Base-by-base conservation (phyloP, 2,329 filamentous ascomycete species). In the Hypomyces perniciosus region DNA sequence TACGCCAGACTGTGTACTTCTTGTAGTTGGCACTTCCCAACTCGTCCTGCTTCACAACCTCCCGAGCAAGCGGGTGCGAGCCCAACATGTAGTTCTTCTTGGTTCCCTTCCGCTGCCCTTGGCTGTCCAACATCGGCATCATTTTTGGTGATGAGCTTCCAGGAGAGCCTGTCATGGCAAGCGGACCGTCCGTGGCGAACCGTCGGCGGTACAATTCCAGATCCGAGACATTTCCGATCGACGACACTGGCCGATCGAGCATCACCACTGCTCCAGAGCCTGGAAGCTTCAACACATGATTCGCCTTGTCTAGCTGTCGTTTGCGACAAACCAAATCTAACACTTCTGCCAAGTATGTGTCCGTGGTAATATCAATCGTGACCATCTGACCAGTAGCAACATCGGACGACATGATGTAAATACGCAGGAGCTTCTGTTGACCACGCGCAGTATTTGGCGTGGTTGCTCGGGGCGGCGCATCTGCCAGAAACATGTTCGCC, bases 341-440 rank as follows among this genome's bases (percentile, higher is more conserved):
- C 29, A 93, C 82, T 65, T 93, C 88, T 40, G 86, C 87, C 41
- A 93, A 80, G 64, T 91, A 93, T 30, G 85, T 92, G 58, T 92
- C 87, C 0, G 86, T 90, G 0, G 86, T 91, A 42, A 89, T 87
- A 55, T 88, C 83, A 13, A 91, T 72, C 1, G 83, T 85, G 27
- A 89, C 79, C 71, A 84, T 82, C 61, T 86, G 85, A n/a, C 86
- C 85, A 43, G 87, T 81, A 7, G 85, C 78, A 5, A 82, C 75
- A 62, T 90, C 86, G 0, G 83, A 78, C 5, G 81, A 83, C 67
- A 82, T 74, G 57, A 89, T 87, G 64, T 89, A 84, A 44, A 92
- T 80, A 10, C 80, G 81, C 42, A 92, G 68, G 3, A 87, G 80
- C 65, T 85, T 88, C 60, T 87, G 80, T 51, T 84, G 80, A 30